phyloP scores from a whole-genome alignment of 1,139 yeast genomes.

The Blastobotrys raffinosifermentans region DNA sequence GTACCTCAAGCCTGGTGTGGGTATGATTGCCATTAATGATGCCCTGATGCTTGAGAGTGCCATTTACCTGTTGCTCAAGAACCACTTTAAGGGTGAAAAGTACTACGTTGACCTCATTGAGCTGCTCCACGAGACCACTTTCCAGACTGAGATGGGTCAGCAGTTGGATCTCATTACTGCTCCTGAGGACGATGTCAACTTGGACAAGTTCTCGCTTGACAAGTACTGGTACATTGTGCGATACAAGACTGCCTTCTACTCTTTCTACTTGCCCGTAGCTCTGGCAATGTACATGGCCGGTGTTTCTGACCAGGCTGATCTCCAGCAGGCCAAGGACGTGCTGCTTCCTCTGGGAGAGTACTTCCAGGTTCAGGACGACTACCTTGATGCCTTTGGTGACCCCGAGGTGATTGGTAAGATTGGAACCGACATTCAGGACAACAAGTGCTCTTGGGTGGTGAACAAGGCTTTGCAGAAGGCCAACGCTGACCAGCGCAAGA shows the following conservation, averaged over 20 bases:
- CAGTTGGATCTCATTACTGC: conserved; percentile 92
- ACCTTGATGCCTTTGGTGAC: conserved; percentile 93
- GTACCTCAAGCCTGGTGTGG: conserved; percentile 75
- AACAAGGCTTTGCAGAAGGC: conserved; percentile 85
- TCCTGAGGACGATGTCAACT: conserved; percentile 90
- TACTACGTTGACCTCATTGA: conserved; percentile 90
- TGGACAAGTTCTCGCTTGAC: conserved; percentile 74
- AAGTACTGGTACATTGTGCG: conserved; percentile 95
- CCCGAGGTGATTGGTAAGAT: conserved; percentile 97
- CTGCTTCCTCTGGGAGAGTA: conserved; percentile 95
- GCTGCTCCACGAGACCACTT: conserved; percentile 77
- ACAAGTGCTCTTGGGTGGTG: conserved; percentile 97
- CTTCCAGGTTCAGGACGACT: conserved; percentile 98
- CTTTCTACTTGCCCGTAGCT: conserved; percentile 96
- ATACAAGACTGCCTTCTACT: conserved; percentile 95
- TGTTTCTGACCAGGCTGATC: conserved; percentile 57
- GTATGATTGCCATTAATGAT: conserved; percentile 93
- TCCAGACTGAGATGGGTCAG: conserved; percentile 97
- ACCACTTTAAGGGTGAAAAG: conserved; percentile 72
- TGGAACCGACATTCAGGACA: conserved; percentile 97
- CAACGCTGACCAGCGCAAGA: conserved; percentile 70
- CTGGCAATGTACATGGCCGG: conserved; percentile 95
- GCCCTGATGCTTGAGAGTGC: conserved; percentile 96
- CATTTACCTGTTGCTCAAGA: conserved; percentile 81
- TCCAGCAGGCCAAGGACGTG: conserved; percentile 82